Percentiles rank a stretch among this genome's conserved stretches.
Conservation (phyloP, 192 early-diverging fungal genomes). For the Kappamyces sp. region DNA sequence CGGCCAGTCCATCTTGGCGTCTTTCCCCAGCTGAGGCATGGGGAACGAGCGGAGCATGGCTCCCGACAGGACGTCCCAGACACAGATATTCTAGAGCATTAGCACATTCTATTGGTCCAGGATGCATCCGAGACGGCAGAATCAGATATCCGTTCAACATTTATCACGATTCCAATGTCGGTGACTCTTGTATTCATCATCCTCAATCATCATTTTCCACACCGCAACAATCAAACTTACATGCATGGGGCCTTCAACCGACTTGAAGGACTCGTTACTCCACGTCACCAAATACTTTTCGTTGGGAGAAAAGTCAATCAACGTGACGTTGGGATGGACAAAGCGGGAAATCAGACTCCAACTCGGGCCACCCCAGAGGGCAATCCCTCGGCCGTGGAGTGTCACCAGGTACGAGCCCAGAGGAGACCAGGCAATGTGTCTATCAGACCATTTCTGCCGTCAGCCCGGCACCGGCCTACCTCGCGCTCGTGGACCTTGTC, state of each 20-base stretch:
- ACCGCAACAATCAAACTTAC: constrained; percentile 27
- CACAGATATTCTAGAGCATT: constrained; percentile 25
- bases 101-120: constrained; percentile 20
- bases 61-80: constrained; percentile 91
- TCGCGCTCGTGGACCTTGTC: constrained; percentile 63
- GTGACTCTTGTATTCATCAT: too few relatives aligned
- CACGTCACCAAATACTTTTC: constrained; percentile 91
- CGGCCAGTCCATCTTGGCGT: constrained; percentile 61
- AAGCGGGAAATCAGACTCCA: constrained; percentile 90
- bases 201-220: too few relatives aligned
- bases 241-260: constrained; percentile 57
- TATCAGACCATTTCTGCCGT: constrained; percentile 85
- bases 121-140: too few relatives aligned
- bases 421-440: constrained; percentile 91
- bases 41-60: constrained; percentile 85
- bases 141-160: too few relatives aligned
- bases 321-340: constrained; percentile 80
- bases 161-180: too few relatives aligned
- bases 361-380: constrained; percentile 89
- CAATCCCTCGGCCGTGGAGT: constrained; percentile 89
- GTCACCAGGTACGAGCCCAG: constrained; percentile 89
- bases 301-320: constrained; percentile 90
- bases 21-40: constrained; percentile 42
- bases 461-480: constrained; percentile 15
- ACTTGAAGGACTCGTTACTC: constrained; percentile 77